phyloP scores from a whole-genome alignment of 1,284 basidiomycete genomes.

The Leccinum subrobustum region DNA sequence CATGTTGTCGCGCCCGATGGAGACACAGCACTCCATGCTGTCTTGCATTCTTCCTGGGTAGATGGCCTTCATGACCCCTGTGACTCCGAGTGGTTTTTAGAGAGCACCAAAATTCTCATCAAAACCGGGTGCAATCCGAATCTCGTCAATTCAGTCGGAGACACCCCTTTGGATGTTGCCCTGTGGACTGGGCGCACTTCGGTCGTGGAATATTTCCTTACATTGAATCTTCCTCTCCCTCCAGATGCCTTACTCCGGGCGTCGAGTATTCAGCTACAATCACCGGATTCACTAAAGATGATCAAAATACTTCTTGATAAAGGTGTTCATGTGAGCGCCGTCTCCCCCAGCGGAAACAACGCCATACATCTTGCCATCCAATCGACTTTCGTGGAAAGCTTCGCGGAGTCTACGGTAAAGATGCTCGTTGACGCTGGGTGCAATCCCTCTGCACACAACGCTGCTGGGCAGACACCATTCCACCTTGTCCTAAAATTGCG shows the following conservation, averaged over 20 bases:
- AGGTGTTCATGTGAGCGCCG: not conserved
- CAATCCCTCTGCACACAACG: not conserved
- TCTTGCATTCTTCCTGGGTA: not conserved
- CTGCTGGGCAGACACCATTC: not conserved
- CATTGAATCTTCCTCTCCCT: not conserved
- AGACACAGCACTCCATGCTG: not conserved
- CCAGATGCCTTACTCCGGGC: slow-evolving; percentile 1
- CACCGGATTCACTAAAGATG: not conserved
- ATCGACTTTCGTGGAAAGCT: too few relatives aligned
- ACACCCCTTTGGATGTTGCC: slow-evolving; percentile 6
- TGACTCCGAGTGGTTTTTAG: not conserved
- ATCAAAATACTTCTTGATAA: not conserved
- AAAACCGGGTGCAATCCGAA: not conserved
- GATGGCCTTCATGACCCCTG: not conserved
- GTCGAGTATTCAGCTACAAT: not conserved
- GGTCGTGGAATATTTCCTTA: not conserved
- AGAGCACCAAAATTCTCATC: not conserved
- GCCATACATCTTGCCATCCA: slow-evolving; percentile 1
- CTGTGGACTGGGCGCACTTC: not conserved
- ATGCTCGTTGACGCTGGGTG: not conserved
- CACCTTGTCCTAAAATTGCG: not conserved
- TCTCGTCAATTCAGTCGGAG: not conserved
- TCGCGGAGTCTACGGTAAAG: not conserved
- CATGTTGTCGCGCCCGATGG: not conserved
- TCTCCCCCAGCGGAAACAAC: not conserved